Evolutionary conservation across 495 filamentous ascomycete species (phyloP), one percentile per base, ranked within the genome.

Genomic region (Neurospora sp.): DNA sequence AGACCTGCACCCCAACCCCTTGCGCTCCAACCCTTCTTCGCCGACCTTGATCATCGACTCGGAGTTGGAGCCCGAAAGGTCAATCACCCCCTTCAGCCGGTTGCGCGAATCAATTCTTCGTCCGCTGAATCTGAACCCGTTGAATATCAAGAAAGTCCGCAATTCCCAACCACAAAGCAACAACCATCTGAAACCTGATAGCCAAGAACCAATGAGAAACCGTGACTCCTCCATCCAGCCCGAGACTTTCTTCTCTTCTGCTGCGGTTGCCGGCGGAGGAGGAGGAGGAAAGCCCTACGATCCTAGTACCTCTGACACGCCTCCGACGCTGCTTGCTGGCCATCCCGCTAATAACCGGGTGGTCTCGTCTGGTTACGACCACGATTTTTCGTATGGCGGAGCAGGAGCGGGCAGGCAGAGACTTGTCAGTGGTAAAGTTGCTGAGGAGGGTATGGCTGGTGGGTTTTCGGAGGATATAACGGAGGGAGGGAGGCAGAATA

Each of bases 391-490:
- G 6, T 65, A 65, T 35, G 27, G 53, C 31, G 53, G 53, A 65
- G 53, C 14, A 42, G 71, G 71, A 22, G 48, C 22, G 42, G 71
- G 71, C 18, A 82, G 75, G 70, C 82, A 81, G 69, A 85, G 94
- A 70, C 90, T 93, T 76, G 93, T 95, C 10, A 96, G 93, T 76
- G 94, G 93, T 3, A 93, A 93, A 81, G 83, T 93, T 68, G 94
- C 90, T 2, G 94, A 97, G 81, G 94, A 97, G 81, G 94, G 94
- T 1, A 84, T 90, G 48, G 88, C 87, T 3, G 85, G 85, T 37
- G 45, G 68, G 14, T 65, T 65, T 59, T 59, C 48, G 20, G 48
- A 27, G 20, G 48, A 59, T 59, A 27, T 59, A 27, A 27, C 16
- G 8, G 22, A 38, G 42, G 27, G 16, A 37, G 42, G 10, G 10